These are phyloP conservation scores for Dovyalis caffra DNA, from an alignment of 345 rosid genomes.

Conservation along the genomic window DNA sequence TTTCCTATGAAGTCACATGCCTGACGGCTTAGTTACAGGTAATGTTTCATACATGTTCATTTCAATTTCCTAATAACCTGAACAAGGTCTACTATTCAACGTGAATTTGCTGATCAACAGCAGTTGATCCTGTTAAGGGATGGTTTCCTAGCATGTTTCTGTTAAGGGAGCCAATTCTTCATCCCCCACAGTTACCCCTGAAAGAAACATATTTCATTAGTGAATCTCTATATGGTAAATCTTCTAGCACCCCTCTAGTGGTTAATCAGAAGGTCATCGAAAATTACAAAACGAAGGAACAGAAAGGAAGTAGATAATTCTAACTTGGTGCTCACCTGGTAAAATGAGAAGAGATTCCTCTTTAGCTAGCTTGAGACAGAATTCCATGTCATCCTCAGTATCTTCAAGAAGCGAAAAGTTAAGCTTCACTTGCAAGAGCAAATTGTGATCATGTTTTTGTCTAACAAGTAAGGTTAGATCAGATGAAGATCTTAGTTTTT, in stretches of 20 bases:
- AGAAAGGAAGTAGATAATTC: too few relatives aligned
- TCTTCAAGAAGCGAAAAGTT: neutral
- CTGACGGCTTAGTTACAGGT: neutral
- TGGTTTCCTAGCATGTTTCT: conserved; percentile 35
- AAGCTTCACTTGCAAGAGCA: neutral
- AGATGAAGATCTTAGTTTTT: neutral
- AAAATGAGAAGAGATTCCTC: too few relatives aligned
- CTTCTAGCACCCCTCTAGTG: too few relatives aligned
- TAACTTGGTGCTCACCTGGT: too few relatives aligned
- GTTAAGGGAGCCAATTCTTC: conserved; percentile 52
- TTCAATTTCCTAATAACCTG: neutral
- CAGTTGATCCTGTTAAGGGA: conserved; percentile 39
- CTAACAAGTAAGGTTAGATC: neutral
- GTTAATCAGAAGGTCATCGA: too few relatives aligned
- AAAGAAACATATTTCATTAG: too few relatives aligned
- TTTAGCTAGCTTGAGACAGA: too few relatives aligned
- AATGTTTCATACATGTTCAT: neutral
- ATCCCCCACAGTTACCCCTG: conserved; percentile 42
- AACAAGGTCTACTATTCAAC: neutral
- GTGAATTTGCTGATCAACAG: neutral
- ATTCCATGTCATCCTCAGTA: too few relatives aligned
- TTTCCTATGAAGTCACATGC: neutral
- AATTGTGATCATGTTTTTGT: neutral
- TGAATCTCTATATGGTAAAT: too few relatives aligned
- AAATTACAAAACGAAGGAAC: too few relatives aligned